Evolutionary conservation across 169 alveolate genomes (phyloP), one percentile per base, ranked within the genome.

Genomic region (Plasmodium coatneyi): DNA sequence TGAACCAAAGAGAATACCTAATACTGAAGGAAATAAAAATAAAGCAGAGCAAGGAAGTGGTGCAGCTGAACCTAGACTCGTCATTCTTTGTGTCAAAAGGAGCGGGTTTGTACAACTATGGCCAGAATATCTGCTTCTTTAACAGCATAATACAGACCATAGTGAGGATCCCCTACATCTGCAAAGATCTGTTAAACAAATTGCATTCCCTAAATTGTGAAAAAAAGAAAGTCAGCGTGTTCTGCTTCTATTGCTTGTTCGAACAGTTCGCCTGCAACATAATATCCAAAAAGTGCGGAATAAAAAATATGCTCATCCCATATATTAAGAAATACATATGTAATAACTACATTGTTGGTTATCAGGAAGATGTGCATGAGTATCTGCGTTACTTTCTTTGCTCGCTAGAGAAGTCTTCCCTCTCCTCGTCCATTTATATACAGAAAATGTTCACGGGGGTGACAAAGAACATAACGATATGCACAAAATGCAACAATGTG

Each of bases 51-150:
- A 86, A 78, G 14, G 86, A 86, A 86, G 43, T 74, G 36, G 80
- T 86, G 36, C 93, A 78, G 34, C 22, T 86, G 28, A 86, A 86
- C 70, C 25, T 86, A 3, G 93, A 86, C 28, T 46, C 93, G 14
- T 74, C 93, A 12, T 86, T 74, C 80, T 74, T 52, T 43, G 93
- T 54, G 28, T 86, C 93, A 14, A 94, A 89, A 92, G 97, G 96
- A 5, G 95, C 96, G 2, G 97, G 97, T 32, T 93, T 96, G 36
- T 91, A 94, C 56, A 96, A 96, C 94, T 96, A 96, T 41, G 97
- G 97, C 3, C 95, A 93, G 32, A 96, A 96, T 90, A 96, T 96
- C 30, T 96, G 97, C 78, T 96, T 94, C 80, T 95, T 96, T 91
- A 96, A 96, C 80, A 96, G 95, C 71, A 93, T 96, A 10, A 70